phyloP scores from a whole-genome alignment of 2,329 filamentous ascomycete genomes.

The Penicillium sp. region DNA sequence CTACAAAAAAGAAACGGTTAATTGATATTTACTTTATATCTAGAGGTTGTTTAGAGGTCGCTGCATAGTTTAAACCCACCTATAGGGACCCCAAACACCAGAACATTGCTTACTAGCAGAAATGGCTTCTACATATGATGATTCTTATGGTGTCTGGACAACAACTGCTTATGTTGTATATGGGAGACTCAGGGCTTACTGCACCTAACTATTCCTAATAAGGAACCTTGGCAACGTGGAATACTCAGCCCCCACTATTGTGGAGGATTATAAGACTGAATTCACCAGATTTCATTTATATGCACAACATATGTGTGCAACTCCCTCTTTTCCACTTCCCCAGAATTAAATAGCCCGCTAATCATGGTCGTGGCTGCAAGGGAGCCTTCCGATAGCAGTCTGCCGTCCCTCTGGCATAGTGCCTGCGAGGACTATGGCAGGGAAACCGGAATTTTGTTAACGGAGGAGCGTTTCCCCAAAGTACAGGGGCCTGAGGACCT shows the following conservation, averaged over 20 bases:
- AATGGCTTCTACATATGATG: not conserved
- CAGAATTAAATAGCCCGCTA: too few relatives aligned
- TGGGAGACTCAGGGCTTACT: not conserved
- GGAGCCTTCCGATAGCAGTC: too few relatives aligned
- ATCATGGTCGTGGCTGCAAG: too few relatives aligned
- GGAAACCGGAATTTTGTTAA: too few relatives aligned
- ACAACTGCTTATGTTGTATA: not conserved
- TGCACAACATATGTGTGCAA: too few relatives aligned
- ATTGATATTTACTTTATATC: too few relatives aligned
- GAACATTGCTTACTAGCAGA: not conserved
- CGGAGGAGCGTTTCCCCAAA: not conserved
- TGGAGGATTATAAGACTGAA: not conserved
- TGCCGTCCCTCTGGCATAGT: too few relatives aligned
- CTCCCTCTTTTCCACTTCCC: too few relatives aligned
- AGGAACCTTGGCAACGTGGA: not conserved
- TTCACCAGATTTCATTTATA: not conserved
- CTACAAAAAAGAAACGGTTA: too few relatives aligned
- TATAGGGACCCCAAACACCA: not conserved
- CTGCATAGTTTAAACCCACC: not conserved
- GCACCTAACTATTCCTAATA: not conserved
- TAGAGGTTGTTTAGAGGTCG: not conserved
- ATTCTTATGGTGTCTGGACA: not conserved
- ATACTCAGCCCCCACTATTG: not conserved
- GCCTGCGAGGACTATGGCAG: too few relatives aligned
- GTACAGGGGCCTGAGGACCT: not conserved